These are phyloP conservation scores for Boletus tylopilopsis DNA, from an alignment of 768 basidiomycete genomes.

Conservation along the genomic window DNA sequence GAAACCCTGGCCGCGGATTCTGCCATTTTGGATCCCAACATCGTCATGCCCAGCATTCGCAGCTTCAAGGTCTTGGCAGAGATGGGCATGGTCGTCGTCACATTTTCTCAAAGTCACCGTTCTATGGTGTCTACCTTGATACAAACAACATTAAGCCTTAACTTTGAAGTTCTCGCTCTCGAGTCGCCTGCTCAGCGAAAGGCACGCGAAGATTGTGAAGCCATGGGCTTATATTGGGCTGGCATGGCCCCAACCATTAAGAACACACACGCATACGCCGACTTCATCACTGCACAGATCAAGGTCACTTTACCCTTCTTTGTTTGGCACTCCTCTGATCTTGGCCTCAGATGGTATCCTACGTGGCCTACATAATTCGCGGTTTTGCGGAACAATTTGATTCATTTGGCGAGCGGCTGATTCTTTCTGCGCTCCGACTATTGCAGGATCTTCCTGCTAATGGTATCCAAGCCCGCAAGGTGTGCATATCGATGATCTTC, in stretches of 20 bases:
- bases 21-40: constrained; percentile 47
- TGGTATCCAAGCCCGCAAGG: constrained; percentile 79
- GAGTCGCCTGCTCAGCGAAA: constrained; percentile 80
- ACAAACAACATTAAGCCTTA: constrained; percentile 67
- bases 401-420: constrained; percentile 75
- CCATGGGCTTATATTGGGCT: constrained; percentile 78
- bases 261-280: constrained; percentile 71
- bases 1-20: constrained; percentile 74
- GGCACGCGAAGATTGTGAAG: constrained; percentile 74
- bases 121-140: constrained; percentile 61
- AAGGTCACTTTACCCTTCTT: constrained; percentile 50
- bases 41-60: constrained; percentile 64
- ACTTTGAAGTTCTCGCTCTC: constrained; percentile 72
- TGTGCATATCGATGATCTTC: constrained; percentile 24
- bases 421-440: constrained; percentile 77
- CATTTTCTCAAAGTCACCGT: constrained; percentile 82
- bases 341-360: constrained; percentile 73
- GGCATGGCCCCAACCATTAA: constrained; percentile 76
- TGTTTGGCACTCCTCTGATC: constrained; percentile 2
- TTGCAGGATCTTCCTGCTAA: constrained; percentile 92
- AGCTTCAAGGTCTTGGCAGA: constrained; percentile 95
- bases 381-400: constrained; percentile 60
- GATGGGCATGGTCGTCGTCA: constrained; percentile 87
- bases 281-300: constrained; percentile 85
- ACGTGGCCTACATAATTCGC: constrained; percentile 86